These are phyloP conservation scores for Aspergillus egyptiacus DNA, from an alignment of 495 filamentous ascomycete species.

Conservation along the genomic window DNA sequence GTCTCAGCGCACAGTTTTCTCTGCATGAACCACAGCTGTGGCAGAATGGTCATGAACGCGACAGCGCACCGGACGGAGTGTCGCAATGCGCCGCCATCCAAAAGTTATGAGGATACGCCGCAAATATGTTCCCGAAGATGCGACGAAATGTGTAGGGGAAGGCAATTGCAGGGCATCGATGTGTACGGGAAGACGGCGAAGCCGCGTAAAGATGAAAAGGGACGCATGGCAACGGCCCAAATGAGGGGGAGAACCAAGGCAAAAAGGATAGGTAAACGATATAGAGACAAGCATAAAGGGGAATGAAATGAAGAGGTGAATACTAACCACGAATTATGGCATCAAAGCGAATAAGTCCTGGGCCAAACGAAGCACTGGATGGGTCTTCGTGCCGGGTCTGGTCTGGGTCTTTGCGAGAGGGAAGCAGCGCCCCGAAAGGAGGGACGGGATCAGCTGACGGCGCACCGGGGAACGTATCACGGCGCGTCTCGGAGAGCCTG, in stretches of 20 bases:
- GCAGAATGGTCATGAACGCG: constrained; percentile 12
- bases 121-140: not conserved
- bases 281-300: not conserved
- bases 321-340: constrained; percentile 17
- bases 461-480: constrained; percentile 12
- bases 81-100: constrained; percentile 10
- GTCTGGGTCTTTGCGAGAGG: constrained; percentile 11
- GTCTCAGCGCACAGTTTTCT: constrained; percentile 6
- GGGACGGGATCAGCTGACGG: constrained; percentile 23
- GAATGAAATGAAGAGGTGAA: constrained; percentile 10
- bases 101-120: constrained; percentile 4
- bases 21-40: not conserved
- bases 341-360: constrained; percentile 15
- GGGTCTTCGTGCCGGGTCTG: constrained; percentile 23
- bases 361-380: constrained; percentile 18
- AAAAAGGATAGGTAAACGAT: not conserved
- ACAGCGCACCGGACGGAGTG: constrained; percentile 14
- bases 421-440: constrained; percentile 13
- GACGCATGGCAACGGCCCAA: not conserved
- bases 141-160: not conserved
- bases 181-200: constrained; percentile 1
- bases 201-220: constrained; percentile 4
- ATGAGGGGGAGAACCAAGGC: constrained; percentile 10
- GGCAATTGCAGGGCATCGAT: not conserved
- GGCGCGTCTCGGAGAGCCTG: constrained; percentile 2